A percentile compares a stretch with the other conserved stretches of the same genome.
Evolutionary conservation across 23 red algal genomes (phyloP).

Genomic region (Gracilaria caudata): DNA sequence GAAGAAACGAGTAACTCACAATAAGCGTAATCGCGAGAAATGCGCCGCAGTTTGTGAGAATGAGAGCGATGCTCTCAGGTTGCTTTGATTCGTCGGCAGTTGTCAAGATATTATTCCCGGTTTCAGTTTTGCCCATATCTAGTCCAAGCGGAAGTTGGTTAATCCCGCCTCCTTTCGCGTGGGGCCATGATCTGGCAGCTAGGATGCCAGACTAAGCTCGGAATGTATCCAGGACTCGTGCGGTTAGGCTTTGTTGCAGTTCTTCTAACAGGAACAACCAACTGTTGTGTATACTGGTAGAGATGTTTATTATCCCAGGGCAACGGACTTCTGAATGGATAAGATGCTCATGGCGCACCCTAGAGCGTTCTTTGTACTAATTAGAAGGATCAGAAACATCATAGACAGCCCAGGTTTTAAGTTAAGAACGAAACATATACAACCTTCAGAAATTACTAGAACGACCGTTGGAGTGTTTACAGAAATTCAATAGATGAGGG

Average conservation of each 20-base stretch:
- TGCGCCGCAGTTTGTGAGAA: conserved; percentile 40
- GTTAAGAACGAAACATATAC: background rate
- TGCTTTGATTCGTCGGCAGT: background rate
- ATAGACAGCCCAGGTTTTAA: no score
- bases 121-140: conserved; percentile 38
- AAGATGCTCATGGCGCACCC: background rate
- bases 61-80: conserved; percentile 17
- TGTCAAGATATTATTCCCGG: background rate
- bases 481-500: background rate
- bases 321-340: conserved; percentile 1
- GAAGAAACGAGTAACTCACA: background rate
- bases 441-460: background rate
- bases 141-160: background rate
- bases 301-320: background rate
- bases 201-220: conserved; percentile 13
- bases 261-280: background rate
- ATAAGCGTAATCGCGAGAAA: conserved; percentile 34
- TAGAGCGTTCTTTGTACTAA: background rate
- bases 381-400: no score
- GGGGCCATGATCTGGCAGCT: conserved; percentile 21
- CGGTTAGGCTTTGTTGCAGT: background rate
- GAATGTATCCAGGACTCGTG: background rate
- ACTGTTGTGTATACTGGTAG: background rate
- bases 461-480: background rate
- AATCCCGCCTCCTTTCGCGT: conserved; percentile 37